Conservation (phyloP, 352 stramenopile species). For the Pythium aquatile region DNA sequence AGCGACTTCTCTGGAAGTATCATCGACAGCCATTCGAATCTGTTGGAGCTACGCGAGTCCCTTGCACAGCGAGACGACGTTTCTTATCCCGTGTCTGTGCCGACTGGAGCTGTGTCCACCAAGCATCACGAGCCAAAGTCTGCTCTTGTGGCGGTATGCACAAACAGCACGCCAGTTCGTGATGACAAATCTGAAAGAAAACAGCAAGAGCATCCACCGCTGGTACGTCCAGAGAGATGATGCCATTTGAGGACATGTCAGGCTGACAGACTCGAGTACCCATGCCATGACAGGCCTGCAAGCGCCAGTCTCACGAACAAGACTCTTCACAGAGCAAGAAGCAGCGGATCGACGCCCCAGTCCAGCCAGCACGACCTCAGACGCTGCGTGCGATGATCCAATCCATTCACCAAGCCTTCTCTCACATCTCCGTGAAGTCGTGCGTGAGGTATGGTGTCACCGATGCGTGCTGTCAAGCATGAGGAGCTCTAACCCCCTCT, state of each 20-base stretch:
- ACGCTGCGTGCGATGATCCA: conserved; percentile 13
- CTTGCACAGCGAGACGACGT: neutral
- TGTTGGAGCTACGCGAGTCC: neutral
- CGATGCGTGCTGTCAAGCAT: neutral
- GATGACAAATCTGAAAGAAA: neutral
- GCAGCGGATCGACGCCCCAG: neutral
- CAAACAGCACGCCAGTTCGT: neutral
- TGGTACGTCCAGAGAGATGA: neutral
- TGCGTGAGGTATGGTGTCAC: conserved; percentile 19
- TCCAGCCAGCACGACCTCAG: neutral
- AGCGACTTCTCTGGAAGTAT: conserved; percentile 10
- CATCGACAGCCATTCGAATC: conserved; percentile 8
- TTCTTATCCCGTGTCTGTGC: too few species aligned
- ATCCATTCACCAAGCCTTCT: conserved; percentile 3
- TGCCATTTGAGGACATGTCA: too few species aligned
- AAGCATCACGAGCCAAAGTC: neutral
- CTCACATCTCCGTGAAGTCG: conserved; percentile 11
- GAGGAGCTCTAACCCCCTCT: neutral
- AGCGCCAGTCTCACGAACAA: conserved; percentile 7
- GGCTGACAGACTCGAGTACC: neutral
- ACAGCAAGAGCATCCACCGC: neutral
- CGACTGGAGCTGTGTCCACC: too few species aligned
- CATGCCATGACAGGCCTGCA: neutral
- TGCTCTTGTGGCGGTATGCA: neutral
- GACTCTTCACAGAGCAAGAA: conserved; percentile 7